These are phyloP conservation scores for Fusarium chaquense DNA, from an alignment of 2,329 filamentous ascomycete genomes.

Conservation along the genomic window DNA sequence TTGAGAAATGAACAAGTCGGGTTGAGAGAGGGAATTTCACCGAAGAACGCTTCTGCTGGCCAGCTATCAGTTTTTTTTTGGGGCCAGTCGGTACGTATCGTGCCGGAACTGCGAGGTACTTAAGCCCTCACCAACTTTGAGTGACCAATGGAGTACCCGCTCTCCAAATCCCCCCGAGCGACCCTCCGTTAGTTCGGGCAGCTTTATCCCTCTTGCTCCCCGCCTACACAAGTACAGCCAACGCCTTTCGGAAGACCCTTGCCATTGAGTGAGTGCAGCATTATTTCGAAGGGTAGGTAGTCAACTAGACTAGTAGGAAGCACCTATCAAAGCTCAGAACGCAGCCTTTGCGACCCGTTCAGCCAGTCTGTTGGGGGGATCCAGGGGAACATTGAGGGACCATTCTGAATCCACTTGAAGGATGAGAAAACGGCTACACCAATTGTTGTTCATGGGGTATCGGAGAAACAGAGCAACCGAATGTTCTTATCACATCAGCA, in stretches of 20 bases:
- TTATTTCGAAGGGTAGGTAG: slow-evolving; percentile 16
- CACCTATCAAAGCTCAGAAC: slow-evolving; percentile 33
- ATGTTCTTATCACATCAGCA: not conserved
- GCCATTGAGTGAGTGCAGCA: slow-evolving; percentile 24
- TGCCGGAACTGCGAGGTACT: slow-evolving; percentile 48
- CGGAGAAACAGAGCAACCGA: slow-evolving; percentile 39
- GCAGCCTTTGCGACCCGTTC: slow-evolving; percentile 29
- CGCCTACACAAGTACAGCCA: slow-evolving; percentile 21
- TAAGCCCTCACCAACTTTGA: slow-evolving; percentile 21
- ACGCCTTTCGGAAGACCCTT: slow-evolving; percentile 29
- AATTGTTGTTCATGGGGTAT: slow-evolving; percentile 12
- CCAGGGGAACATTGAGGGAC: slow-evolving; percentile 43
- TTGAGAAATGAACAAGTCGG: slow-evolving; percentile 46
- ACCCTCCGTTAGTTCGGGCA: slow-evolving; percentile 48
- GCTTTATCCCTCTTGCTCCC: slow-evolving; percentile 47
- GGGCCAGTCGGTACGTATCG: slow-evolving; percentile 49
- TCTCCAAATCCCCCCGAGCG: slow-evolving; percentile 43
- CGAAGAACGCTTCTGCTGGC: slow-evolving; percentile 44
- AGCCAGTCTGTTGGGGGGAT: slow-evolving; percentile 45
- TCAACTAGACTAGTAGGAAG: slow-evolving; percentile 5
- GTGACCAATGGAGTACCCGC: slow-evolving; percentile 38
- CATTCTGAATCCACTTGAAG: slow-evolving; percentile 33
- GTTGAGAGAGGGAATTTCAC: slow-evolving; percentile 52
- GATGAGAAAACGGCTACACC: slow-evolving; percentile 11
- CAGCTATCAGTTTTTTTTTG: slow-evolving; percentile 50